These are phyloP conservation scores for Boletellus deceptivus DNA, from an alignment of 1,284 basidiomycete genomes.

Conservation along the genomic window DNA sequence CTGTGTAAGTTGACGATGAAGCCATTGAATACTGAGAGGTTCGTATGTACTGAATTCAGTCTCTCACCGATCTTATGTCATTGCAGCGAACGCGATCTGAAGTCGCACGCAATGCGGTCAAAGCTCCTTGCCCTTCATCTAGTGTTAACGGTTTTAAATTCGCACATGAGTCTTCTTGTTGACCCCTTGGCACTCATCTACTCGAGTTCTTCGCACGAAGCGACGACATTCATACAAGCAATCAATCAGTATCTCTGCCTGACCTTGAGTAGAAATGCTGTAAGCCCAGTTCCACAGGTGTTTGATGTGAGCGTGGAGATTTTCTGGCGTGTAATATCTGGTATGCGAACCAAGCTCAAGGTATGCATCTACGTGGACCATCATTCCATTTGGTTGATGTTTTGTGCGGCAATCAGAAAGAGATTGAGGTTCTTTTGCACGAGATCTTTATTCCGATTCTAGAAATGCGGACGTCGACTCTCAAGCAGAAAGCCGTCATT, in stretches of 20 bases:
- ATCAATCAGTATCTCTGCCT: constrained; percentile 95
- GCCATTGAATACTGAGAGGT: constrained; percentile 90
- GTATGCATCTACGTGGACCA: constrained; percentile 35
- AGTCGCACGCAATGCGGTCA: constrained; percentile 94
- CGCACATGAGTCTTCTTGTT: constrained; percentile 86
- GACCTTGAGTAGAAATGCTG: constrained; percentile 91
- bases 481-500: constrained; percentile 92
- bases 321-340: constrained; percentile 93
- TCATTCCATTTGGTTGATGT: constrained; percentile 2
- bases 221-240: constrained; percentile 86
- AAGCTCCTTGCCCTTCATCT: constrained; percentile 92
- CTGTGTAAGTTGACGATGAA: constrained; percentile 99
- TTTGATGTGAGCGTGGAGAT: constrained; percentile 99
- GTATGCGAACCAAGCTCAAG: constrained; percentile 96
- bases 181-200: constrained; percentile 86
- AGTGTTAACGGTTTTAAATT: constrained; percentile 88
- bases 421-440: constrained; percentile 96
- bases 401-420: constrained; percentile 65
- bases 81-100: constrained; percentile 83
- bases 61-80: constrained; percentile 8
- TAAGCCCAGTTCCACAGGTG: constrained; percentile 93
- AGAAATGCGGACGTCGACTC: constrained; percentile 95
- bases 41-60: constrained; percentile 18
- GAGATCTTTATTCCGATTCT: constrained; percentile 99
- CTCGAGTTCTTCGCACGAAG: constrained; percentile 82